Base-by-base conservation (phyloP, 2,329 filamentous ascomycete species). In the Sclerotinia sclerotiorum region DNA sequence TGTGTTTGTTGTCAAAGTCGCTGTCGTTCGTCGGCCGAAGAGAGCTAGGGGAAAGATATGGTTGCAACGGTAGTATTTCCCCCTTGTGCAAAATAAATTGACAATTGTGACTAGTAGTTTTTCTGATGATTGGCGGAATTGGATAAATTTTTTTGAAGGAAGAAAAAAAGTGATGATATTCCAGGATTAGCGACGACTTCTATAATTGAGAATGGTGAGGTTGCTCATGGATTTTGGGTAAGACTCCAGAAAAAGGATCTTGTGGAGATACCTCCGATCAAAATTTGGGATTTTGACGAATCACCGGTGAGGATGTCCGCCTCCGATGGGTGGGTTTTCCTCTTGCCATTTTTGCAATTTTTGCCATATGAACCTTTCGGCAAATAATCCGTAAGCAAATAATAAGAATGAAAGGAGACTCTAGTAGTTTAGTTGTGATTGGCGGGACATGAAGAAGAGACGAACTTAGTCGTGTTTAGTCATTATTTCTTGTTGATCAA, bases 181-280 rank as follows among this genome's bases (percentile, higher is more conserved):
- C 46, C 46, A 35, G 32, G 8, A 4, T 13, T 51, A 13, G 60
- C 46, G 46, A 62, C 21, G 60, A 39, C 46, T 19, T 51, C 15
- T 35, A 49, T 42, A n/a, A 13, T 3, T 17, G 11, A 35, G 19
- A 48, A 19, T 61, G 17, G 44, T 13, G 29, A 61, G 44, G 44
- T 49, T 61, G 44, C 44, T 56, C 54, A 39, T 56, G 21, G n/a
- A 39, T 2, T 39, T 39, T 19, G 17, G 27, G 15, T 61, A 1
- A 61, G 11, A 29, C 51, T 54, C 6, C 51, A 29, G 19, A 3
- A n/a, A 39, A 32, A 15, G 29, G 35, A 42, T 39, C 21, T 29
- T 32, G 11, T 48, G 57, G 57, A 48, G 42, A 61, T 61, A 24
- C 42, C 57, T 61, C 57, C 57, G 57, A 60, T 48, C 27, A 60